A percentile compares a stretch with the other conserved stretches of the same genome.
Conservation (phyloP, 768 basidiomycete species). For the Tulasnella sp. region DNA sequence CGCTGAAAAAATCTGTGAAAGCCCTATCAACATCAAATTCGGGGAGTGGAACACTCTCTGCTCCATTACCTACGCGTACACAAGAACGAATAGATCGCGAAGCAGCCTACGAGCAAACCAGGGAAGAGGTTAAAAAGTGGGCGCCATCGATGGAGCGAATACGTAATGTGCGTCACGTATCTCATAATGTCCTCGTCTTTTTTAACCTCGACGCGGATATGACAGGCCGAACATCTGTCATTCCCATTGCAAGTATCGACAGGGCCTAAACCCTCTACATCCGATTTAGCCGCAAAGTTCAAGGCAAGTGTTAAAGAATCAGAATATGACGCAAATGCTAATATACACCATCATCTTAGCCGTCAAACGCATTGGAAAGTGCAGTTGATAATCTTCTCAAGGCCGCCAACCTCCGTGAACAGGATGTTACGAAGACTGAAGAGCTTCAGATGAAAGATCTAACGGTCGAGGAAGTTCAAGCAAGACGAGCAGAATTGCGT, state of each 20-base stretch:
- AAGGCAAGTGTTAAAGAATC: too few species aligned
- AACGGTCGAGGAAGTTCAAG: slow-evolving; percentile 71
- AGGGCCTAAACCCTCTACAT: slow-evolving; percentile 45
- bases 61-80: slow-evolving; percentile 72
- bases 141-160: slow-evolving; percentile 81
- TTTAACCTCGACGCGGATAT: background rate
- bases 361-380: slow-evolving; percentile 71
- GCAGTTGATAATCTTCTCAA: slow-evolving; percentile 71
- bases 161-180: slow-evolving; percentile 46
- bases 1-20: slow-evolving; percentile 60
- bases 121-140: slow-evolving; percentile 90
- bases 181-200: background rate
- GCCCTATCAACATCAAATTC: slow-evolving; percentile 40
- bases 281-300: slow-evolving; percentile 72
- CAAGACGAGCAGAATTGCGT: slow-evolving; percentile 67
- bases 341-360: slow-evolving; percentile 31
- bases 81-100: slow-evolving; percentile 86
- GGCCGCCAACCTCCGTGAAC: slow-evolving; percentile 68
- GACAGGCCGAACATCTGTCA: slow-evolving; percentile 73
- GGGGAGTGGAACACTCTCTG: slow-evolving; percentile 52
- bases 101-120: slow-evolving; percentile 89
- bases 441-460: slow-evolving; percentile 74
- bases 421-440: slow-evolving; percentile 65
- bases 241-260: slow-evolving; percentile 67
- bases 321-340: too few species aligned